Evolutionary conservation across 495 filamentous ascomycete species (phyloP), one percentile per base, ranked within the genome.

Genomic region (Baudoinia panamericana): DNA sequence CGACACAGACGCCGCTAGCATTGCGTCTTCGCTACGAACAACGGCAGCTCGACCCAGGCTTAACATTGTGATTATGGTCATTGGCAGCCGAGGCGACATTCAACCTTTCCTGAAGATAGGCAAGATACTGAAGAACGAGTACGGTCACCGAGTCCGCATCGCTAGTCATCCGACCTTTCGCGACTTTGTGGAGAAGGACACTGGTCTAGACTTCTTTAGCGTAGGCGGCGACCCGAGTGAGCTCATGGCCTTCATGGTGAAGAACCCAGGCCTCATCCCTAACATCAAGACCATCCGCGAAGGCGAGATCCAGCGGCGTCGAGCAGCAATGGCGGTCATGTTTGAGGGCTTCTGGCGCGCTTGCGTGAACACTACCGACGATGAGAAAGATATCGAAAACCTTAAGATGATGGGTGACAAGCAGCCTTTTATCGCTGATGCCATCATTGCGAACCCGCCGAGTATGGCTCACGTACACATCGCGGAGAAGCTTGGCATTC

Each of bases 221-320:
- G 71, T 84, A 24, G 79, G 79, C 3, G 79, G 79, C 1, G 75
- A 84, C 47, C 80, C 80, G 4, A 67, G 75, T 1, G 75, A 84
- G 58, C 55, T 84, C 24, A 84, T 84, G 80, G 80, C 79, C 3
- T 84, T 80, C 50, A 83, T 83, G 79, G 79, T 84, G 26, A 83
- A 83, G 56, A 80, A 84, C 57, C 80, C 79, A 0, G 77, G 78
- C 0, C 58, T 84, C 55, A 73, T 84, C 29, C 80, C 79, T 0
- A 69, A 63, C 1, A 53, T 82, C 16, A 69, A 78, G 16, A 72
- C 75, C 0, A 58, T 84, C 15, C 76, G 71, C 46, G 68, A 63
- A 25, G 80, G 80, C 8, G 79, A 82, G 51, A 71, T 83, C 47
- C 67, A 64, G 10, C 60, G 62, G 29, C 59, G 75, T 20, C 60